A percentile compares a stretch with the other conserved stretches of the same genome.
Evolutionary conservation across 768 basidiomycete species (phyloP).

Genomic region (Auricularia cornea): DNA sequence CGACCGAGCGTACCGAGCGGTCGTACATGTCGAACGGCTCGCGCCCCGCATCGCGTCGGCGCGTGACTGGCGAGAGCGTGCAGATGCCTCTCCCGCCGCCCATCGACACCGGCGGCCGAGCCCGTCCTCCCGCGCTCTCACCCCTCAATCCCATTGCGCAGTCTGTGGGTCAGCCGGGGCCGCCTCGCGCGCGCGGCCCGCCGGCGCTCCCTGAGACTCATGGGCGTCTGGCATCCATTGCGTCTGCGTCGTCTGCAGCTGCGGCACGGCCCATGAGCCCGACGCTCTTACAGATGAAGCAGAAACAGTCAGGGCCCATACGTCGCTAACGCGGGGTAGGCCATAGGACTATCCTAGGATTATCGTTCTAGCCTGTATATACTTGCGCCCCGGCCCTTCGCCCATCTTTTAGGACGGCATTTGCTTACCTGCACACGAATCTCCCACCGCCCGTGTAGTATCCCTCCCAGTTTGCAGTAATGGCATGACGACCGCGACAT

Average conservation of each 20-base stretch:
- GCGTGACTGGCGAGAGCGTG: constrained; percentile 47
- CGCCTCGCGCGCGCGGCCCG: constrained; percentile 38
- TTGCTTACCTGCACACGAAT: too few species aligned
- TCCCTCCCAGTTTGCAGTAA: too few species aligned
- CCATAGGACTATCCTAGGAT: too few species aligned
- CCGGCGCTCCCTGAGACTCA: background rate
- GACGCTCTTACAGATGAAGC: background rate
- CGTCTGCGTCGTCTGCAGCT: background rate
- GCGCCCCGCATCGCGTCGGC: constrained; percentile 49
- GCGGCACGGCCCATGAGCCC: constrained; percentile 2
- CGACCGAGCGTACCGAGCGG: constrained; percentile 7
- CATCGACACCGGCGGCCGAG: constrained; percentile 13
- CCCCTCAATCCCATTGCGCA: constrained; percentile 48
- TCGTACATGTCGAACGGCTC: constrained; percentile 7
- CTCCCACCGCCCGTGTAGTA: too few species aligned
- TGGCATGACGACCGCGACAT: too few species aligned
- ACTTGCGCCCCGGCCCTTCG: too few species aligned
- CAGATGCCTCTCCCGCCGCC: constrained; percentile 16
- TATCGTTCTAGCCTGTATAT: too few species aligned
- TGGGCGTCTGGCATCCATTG: background rate
- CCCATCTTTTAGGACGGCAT: too few species aligned
- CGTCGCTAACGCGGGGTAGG: background rate
- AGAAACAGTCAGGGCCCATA: background rate
- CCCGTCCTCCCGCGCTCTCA: constrained; percentile 42
- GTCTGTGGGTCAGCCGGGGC: too few species aligned